A percentile compares a stretch with the other conserved stretches of the same genome.
Evolutionary conservation across 441 rosid species (phyloP).

Genomic region (Dalechampia spathulata): DNA sequence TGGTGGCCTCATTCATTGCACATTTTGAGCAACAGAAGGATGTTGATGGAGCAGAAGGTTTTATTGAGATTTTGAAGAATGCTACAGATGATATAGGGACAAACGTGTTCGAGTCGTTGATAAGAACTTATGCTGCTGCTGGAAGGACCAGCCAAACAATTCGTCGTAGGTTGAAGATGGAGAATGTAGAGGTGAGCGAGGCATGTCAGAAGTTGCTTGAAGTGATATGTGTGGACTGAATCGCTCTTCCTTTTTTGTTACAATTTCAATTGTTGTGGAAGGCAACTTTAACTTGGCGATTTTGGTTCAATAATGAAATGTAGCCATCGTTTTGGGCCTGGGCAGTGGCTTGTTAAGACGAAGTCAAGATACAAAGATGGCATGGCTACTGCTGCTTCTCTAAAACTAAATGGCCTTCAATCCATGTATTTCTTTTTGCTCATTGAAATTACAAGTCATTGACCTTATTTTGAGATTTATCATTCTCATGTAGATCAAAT

Average conservation of each 20-base stretch:
- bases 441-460: neutral
- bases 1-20: constrained; percentile 42
- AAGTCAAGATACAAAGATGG: neutral
- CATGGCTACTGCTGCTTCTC: neutral
- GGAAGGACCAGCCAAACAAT: constrained; percentile 57
- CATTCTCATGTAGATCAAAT: no score
- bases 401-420: neutral
- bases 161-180: constrained; percentile 70
- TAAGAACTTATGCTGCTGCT: constrained; percentile 84
- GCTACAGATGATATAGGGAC: constrained; percentile 42
- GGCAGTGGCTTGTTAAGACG: constrained; percentile 1
- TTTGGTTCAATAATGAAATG: constrained; percentile 17
- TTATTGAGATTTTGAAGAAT: constrained; percentile 68
- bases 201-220: constrained; percentile 59
- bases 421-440: neutral
- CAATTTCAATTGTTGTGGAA: constrained; percentile 5
- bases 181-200: constrained; percentile 53
- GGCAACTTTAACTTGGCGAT: constrained; percentile 10
- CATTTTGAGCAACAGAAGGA: constrained; percentile 62
- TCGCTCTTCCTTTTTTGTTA: constrained; percentile 14
- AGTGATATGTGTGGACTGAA: constrained; percentile 44
- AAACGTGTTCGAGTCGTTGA: constrained; percentile 63
- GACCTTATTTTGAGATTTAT: no score
- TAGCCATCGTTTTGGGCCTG: neutral
- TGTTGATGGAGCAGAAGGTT: constrained; percentile 76